Base-by-base conservation (phyloP, 345 rosid genomes). In the Tarenaya hassleriana region DNA sequence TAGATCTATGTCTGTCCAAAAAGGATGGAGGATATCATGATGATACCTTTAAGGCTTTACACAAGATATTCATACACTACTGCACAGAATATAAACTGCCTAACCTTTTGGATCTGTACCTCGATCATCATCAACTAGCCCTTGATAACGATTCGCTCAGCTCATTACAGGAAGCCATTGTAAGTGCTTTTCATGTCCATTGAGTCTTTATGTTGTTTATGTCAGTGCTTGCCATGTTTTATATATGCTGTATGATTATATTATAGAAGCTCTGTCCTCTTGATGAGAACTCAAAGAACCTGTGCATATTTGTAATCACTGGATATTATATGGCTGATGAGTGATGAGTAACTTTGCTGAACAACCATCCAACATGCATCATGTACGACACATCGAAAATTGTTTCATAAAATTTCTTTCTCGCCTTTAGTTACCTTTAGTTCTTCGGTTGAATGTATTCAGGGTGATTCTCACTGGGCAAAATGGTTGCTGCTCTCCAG, bases 381-480 rank as follows among this genome's bases (percentile, higher is more conserved):
- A 24, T 2, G 3, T 24, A 24, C 29, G 29, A 24, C 5, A 5
- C 29, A 24, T 24, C 29, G 5, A 19, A 43, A 29, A 15, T 59
- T 17, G 16, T 24, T 42, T 50, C 19, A 10, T 16, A 4, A 19
- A 35, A 7, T 32, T 46, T 17, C 39, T 10, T 8, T 46, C 61
- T 8, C 55, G 27, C 34, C 33, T 47, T 4, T 41, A 41, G 50
- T 68, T 18, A 44, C 37, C 31, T 55, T 33, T 45, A 14, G 67
- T 56, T 63, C 48, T 31, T 31, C 47, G 39, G 5, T 61, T 16
- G 64, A 55, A 52, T 61, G 52, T 64, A 56, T 75, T 47, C 80
- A 92, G 98, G 95, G 98, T 52, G 95, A 83, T 76, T 85, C 84
- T 65, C 91, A 85, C 47, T 92, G 97, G 97, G 95, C 91, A 61